Conservation (phyloP, 2,329 filamentous ascomycete genomes). For the Orbilia brochopaga region DNA sequence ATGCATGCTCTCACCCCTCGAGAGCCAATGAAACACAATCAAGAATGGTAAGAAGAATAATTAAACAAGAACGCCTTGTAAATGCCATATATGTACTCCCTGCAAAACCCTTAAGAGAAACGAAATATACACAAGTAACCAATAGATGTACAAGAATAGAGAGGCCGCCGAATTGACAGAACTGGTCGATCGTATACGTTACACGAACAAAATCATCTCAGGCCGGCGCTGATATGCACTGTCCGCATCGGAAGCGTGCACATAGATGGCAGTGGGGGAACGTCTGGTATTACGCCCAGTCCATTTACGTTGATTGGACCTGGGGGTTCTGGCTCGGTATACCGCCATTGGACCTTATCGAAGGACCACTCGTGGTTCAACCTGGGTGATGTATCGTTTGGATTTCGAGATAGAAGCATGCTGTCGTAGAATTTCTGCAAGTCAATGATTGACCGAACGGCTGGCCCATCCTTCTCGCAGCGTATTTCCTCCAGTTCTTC, state of each 20-base stretch:
- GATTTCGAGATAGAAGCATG: conserved; percentile 2
- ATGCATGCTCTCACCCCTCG: not conserved
- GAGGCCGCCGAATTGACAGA: conserved; percentile 13
- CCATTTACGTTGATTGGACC: conserved; percentile 38
- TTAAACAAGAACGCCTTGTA: conserved; percentile 38
- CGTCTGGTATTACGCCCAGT: conserved; percentile 39
- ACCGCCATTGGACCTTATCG: conserved; percentile 47
- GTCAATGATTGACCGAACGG: conserved; percentile 38
- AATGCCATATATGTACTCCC: conserved; percentile 40
- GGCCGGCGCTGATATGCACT: conserved; percentile 38
- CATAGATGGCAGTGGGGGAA: conserved; percentile 40
- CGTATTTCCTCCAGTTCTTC: conserved; percentile 46
- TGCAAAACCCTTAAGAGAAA: conserved; percentile 15
- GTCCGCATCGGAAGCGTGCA: conserved; percentile 26
- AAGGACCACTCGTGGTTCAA: conserved; percentile 38
- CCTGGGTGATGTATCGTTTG: conserved; percentile 11
- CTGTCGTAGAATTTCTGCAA: conserved; percentile 40
- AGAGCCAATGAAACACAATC: not conserved
- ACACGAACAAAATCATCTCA: conserved; percentile 20
- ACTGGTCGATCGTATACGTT: conserved; percentile 16
- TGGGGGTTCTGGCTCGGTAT: conserved; percentile 35
- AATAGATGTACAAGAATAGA: conserved; percentile 33
- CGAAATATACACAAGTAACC: conserved; percentile 15
- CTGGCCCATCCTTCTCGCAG: conserved; percentile 20
- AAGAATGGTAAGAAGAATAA: conserved; percentile 6